Evolutionary conservation across 139 green algal species (phyloP).

Genomic region (Chlamydomonas sp.): DNA sequence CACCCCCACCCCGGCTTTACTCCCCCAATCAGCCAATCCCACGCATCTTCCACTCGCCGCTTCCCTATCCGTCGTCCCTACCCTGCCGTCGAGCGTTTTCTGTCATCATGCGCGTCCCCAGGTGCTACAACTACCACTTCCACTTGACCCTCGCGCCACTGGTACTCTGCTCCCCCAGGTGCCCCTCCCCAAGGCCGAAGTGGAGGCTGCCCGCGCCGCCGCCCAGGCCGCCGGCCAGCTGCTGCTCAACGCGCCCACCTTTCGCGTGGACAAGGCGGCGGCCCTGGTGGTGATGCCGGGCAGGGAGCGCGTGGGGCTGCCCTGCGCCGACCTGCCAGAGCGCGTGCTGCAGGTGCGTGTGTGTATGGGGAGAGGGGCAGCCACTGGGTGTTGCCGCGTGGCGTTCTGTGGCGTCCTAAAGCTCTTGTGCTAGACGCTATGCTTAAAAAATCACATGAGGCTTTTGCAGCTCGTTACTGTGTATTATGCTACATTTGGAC

Average conservation of each 20-base stretch:
- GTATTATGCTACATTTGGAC: no score
- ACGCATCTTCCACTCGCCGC: no score
- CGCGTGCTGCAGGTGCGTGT: constrained; percentile 73
- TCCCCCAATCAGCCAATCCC: no score
- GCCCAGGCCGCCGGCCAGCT: constrained; percentile 41
- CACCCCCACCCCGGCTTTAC: no score
- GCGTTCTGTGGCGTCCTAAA: not conserved
- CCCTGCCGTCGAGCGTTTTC: no score
- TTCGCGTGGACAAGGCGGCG: constrained; percentile 68
- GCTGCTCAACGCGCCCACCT: constrained; percentile 52
- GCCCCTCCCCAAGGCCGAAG: constrained; percentile 65
- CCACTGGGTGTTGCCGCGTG: not conserved
- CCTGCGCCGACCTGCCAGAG: constrained; percentile 83
- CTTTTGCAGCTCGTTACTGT: no score
- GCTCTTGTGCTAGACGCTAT: not conserved
- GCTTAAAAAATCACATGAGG: no score
- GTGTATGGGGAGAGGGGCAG: not conserved
- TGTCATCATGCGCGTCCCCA: no score
- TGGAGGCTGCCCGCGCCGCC: constrained; percentile 23
- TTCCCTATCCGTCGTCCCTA: no score
- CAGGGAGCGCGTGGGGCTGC: constrained; percentile 48
- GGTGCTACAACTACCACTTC: no score
- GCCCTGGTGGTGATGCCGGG: constrained; percentile 50
- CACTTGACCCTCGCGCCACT: not conserved
- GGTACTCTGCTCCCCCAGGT: constrained; percentile 48